phyloP scores from a whole-genome alignment of 2,329 filamentous ascomycete genomes.

The Fusarium paranaense region DNA sequence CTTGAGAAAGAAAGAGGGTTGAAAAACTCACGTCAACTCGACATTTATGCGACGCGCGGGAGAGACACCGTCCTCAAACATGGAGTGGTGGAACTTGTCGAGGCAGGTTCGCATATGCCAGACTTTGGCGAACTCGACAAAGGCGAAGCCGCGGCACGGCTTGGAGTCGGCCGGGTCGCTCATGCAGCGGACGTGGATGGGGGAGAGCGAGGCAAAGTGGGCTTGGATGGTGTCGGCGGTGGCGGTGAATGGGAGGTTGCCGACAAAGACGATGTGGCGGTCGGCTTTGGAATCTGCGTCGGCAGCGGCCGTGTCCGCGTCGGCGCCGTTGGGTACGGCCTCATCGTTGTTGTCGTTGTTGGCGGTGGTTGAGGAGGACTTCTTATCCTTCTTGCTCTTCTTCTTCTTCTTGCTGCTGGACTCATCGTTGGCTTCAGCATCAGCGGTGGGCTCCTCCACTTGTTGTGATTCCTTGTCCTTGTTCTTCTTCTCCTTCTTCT shows the following conservation, averaged over 20 bases:
- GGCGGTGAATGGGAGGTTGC: slow-evolving; percentile 89
- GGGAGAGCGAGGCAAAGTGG: slow-evolving; percentile 80
- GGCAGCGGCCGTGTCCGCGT: slow-evolving; percentile 28
- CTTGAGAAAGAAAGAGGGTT: slow-evolving; percentile 9
- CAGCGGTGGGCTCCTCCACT: slow-evolving; percentile 28
- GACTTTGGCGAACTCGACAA: slow-evolving; percentile 88
- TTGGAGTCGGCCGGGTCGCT: slow-evolving; percentile 72
- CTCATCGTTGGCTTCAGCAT: slow-evolving; percentile 45
- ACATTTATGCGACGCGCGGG: slow-evolving; percentile 85
- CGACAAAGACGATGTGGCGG: slow-evolving; percentile 55
- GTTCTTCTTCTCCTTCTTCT: slow-evolving; percentile 44
- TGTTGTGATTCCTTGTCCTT: slow-evolving; percentile 42
- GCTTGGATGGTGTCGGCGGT: slow-evolving; percentile 75
- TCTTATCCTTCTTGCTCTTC: slow-evolving; percentile 45
- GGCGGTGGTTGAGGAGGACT: slow-evolving; percentile 31
- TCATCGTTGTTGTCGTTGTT: slow-evolving; percentile 17
- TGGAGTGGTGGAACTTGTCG: slow-evolving; percentile 88
- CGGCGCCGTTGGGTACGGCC: background rate
- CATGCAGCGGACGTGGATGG: slow-evolving; percentile 70
- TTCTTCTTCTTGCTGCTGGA: slow-evolving; percentile 49
- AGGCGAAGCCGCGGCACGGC: slow-evolving; percentile 80
- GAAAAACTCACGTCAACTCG: slow-evolving; percentile 79
- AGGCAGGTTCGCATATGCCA: slow-evolving; percentile 94
- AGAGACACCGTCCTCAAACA: slow-evolving; percentile 70
- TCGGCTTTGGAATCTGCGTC: slow-evolving; percentile 39